Percentiles rank a stretch among this genome's conserved stretches.
Evolutionary conservation across 2,329 filamentous ascomycete species (phyloP).

Genomic region (Alternaria gaisen): DNA sequence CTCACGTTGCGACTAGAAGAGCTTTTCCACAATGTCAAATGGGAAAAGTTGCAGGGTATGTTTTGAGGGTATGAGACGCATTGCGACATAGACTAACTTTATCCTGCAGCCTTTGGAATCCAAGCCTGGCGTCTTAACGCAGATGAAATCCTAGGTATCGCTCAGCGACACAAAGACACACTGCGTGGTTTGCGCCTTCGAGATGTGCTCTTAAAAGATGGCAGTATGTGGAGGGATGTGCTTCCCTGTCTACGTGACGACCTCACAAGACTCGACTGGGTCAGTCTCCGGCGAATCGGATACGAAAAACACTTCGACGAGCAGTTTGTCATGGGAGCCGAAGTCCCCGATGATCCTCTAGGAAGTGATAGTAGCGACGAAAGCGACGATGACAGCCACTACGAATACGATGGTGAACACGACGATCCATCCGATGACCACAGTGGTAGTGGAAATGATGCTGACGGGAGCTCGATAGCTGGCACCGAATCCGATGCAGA

Average conservation of each 20-base stretch:
- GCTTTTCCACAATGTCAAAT: slow-evolving; percentile 69
- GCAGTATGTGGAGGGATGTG: slow-evolving; percentile 68
- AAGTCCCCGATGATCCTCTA: slow-evolving; percentile 58
- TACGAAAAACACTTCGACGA: slow-evolving; percentile 66
- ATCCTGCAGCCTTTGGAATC: slow-evolving; percentile 64
- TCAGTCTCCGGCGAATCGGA: slow-evolving; percentile 69
- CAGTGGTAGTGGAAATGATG: slow-evolving; percentile 40
- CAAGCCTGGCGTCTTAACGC: slow-evolving; percentile 70
- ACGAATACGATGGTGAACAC: slow-evolving; percentile 43
- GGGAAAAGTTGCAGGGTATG: slow-evolving; percentile 63
- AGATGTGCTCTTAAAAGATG: slow-evolving; percentile 68
- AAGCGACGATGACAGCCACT: slow-evolving; percentile 49
- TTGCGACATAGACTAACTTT: neutral
- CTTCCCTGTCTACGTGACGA: slow-evolving; percentile 64
- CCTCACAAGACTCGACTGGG: slow-evolving; percentile 67
- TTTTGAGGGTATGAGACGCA: neutral
- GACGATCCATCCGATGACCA: slow-evolving; percentile 28
- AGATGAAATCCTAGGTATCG: slow-evolving; percentile 67
- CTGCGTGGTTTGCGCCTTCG: slow-evolving; percentile 68
- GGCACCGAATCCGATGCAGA: slow-evolving; percentile 47
- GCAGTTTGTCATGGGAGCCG: slow-evolving; percentile 56
- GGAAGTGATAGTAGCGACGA: slow-evolving; percentile 56
- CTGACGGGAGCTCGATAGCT: slow-evolving; percentile 47
- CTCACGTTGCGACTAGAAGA: slow-evolving; percentile 66
- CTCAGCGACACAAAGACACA: slow-evolving; percentile 63